phyloP scores from a whole-genome alignment of 1,284 basidiomycete genomes.

The Rhodotorula glutinis region DNA sequence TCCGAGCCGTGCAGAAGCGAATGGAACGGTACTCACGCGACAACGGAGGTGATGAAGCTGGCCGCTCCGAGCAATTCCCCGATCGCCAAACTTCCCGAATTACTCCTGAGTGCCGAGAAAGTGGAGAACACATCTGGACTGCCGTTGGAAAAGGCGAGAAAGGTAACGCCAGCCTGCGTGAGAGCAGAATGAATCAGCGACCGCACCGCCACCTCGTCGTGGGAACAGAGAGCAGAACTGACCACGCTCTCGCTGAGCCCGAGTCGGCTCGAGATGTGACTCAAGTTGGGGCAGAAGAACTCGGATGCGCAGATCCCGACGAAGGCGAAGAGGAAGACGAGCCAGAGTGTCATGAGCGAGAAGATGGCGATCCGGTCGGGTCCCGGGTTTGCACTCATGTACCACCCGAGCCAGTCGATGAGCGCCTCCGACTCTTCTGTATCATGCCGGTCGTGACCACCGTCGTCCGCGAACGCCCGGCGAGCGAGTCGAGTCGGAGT shows the following conservation, averaged over 20 bases:
- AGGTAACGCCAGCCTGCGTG: conserved; percentile 70
- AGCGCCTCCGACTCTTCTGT: conserved; percentile 16
- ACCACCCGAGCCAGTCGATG: conserved; percentile 31
- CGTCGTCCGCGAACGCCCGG: neutral
- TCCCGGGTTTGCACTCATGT: neutral
- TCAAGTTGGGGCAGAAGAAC: conserved; percentile 92
- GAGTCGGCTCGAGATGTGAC: conserved; percentile 71
- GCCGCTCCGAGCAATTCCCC: conserved; percentile 95
- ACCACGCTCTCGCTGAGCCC: conserved; percentile 81
- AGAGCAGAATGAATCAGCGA: neutral
- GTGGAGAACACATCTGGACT: conserved; percentile 92
- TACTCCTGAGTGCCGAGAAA: conserved; percentile 82
- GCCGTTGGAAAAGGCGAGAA: conserved; percentile 90
- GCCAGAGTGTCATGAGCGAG: conserved; percentile 65
- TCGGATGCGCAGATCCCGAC: conserved; percentile 89
- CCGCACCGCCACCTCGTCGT: neutral
- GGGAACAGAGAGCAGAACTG: conserved; percentile 10
- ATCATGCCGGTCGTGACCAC: neutral
- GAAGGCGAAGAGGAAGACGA: conserved; percentile 74
- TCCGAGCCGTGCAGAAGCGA: conserved; percentile 9
- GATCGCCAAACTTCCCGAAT: conserved; percentile 84
- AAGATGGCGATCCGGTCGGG: conserved; percentile 59
- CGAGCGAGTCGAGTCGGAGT: neutral
- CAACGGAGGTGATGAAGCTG: conserved; percentile 90
- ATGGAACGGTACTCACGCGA: conserved; percentile 54